These are phyloP conservation scores for Ustanciosporium gigantosporum DNA, from an alignment of 1,284 basidiomycete species.

Conservation along the genomic window DNA sequence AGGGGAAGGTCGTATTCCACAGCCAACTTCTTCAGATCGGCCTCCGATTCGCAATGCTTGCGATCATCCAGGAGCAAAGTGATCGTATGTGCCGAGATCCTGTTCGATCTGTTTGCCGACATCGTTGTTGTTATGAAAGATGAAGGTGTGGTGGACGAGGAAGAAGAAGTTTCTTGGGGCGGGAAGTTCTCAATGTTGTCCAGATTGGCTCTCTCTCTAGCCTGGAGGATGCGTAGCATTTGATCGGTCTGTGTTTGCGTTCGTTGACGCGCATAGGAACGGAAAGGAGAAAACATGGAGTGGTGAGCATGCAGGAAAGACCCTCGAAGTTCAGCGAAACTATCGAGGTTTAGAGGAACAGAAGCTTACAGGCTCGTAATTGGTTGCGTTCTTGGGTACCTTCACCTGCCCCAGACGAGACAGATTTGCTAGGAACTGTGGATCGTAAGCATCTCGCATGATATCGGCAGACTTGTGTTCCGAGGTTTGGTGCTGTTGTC, in stretches of 20 bases:
- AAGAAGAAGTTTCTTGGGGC: background rate
- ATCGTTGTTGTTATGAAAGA: background rate
- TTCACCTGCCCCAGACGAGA: slow-evolving; percentile 30
- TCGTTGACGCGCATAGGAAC: no score
- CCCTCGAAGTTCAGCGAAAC: no score
- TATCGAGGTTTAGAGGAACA: no score
- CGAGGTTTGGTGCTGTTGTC: slow-evolving; percentile 24
- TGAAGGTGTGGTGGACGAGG: background rate
- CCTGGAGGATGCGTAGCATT: slow-evolving; percentile 43
- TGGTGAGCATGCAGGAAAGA: background rate
- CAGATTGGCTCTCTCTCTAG: slow-evolving; percentile 19
- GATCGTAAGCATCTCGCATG: slow-evolving; percentile 39
- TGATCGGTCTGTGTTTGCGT: slow-evolving; percentile 27
- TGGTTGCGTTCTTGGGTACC: slow-evolving; percentile 37
- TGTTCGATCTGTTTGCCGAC: slow-evolving; percentile 1
- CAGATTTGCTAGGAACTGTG: slow-evolving; percentile 39
- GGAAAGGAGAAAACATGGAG: background rate
- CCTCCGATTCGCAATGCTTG: slow-evolving; percentile 33
- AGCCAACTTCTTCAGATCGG: slow-evolving; percentile 32
- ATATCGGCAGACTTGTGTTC: slow-evolving; percentile 39
- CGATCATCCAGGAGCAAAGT: slow-evolving; percentile 34
- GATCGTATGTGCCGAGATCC: slow-evolving; percentile 32
- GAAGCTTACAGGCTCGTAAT: slow-evolving; percentile 30
- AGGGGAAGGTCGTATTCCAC: slow-evolving; percentile 40
- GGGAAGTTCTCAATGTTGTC: slow-evolving; percentile 16